Evolutionary conservation across 1,284 basidiomycete species (phyloP).

Genomic region (Farysia itapuensis): DNA sequence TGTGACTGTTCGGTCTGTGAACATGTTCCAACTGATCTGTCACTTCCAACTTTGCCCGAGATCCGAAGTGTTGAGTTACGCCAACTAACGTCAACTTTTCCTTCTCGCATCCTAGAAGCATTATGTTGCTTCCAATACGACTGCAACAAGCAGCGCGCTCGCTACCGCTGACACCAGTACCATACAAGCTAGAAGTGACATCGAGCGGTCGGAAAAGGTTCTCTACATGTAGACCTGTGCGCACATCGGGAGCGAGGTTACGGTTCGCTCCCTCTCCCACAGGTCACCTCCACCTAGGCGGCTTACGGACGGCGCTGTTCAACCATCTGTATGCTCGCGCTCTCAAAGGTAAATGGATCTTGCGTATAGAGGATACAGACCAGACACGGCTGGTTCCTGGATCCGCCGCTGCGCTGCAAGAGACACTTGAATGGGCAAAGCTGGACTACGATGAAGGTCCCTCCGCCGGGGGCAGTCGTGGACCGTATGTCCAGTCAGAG

Average conservation of each 20-base stretch:
- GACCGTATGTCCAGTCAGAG: conserved; percentile 71
- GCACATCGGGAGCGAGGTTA: conserved; percentile 65
- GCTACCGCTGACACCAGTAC: too few species aligned
- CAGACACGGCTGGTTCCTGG: conserved; percentile 68
- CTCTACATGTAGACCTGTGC: too few species aligned
- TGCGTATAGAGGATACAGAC: conserved; percentile 95
- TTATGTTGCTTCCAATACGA: too few species aligned
- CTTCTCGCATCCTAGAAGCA: too few species aligned
- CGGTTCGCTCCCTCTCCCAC: conserved; percentile 98
- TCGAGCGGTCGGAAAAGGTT: too few species aligned
- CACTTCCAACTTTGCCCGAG: too few species aligned
- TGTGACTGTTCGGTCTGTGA: too few species aligned
- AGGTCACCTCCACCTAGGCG: conserved; percentile 88
- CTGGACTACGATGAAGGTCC: conserved; percentile 86
- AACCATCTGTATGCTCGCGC: conserved; percentile 85
- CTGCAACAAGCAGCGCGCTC: too few species aligned
- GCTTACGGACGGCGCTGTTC: conserved; percentile 91
- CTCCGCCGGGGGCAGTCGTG: conserved; percentile 58
- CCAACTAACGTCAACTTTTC: too few species aligned
- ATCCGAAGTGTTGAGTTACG: too few species aligned
- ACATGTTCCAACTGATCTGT: too few species aligned
- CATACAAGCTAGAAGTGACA: too few species aligned
- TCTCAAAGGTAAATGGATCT: conserved; percentile 79
- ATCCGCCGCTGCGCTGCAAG: conserved; percentile 76
- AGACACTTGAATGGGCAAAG: conserved; percentile 86